phyloP scores from a whole-genome alignment of 2,329 filamentous ascomycete species.

The Kalmusia sp. region DNA sequence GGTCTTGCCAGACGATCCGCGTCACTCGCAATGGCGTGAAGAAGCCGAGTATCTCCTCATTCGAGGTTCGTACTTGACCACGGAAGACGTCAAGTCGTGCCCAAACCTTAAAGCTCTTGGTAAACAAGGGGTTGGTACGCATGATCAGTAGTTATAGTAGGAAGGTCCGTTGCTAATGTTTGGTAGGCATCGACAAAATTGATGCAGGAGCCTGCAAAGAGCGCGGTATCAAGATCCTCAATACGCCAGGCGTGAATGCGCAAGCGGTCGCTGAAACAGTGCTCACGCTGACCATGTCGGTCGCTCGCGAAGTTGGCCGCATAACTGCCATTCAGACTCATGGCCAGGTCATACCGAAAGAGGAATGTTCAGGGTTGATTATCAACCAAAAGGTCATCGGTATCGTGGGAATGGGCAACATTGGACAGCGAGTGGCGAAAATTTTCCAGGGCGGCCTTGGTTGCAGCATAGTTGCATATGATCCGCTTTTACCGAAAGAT shows the following conservation, averaged over 20 bases:
- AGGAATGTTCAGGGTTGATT: constrained; percentile 50
- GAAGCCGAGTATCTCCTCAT: constrained; percentile 52
- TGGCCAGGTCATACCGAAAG: constrained; percentile 48
- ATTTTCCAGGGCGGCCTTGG: constrained; percentile 44
- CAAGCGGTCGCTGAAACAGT: constrained; percentile 52
- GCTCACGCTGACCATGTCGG: constrained; percentile 45
- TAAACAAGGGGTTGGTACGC: constrained; percentile 56
- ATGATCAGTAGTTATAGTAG: background rate
- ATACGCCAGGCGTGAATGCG: constrained; percentile 57
- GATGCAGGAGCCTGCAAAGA: constrained; percentile 49
- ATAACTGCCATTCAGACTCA: constrained; percentile 34
- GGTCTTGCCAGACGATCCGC: constrained; percentile 44
- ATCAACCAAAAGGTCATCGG: constrained; percentile 54
- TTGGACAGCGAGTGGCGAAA: constrained; percentile 23
- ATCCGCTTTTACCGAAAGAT: constrained; percentile 50
- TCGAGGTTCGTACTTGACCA: constrained; percentile 46
- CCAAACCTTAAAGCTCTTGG: constrained; percentile 52
- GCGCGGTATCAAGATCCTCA: constrained; percentile 53
- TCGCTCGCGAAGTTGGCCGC: constrained; percentile 32
- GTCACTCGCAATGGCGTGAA: constrained; percentile 49
- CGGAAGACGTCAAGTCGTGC: constrained; percentile 46
- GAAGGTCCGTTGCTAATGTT: background rate
- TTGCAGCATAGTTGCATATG: constrained; percentile 50
- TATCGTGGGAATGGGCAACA: constrained; percentile 56
- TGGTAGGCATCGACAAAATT: constrained; percentile 51